Percentiles rank a stretch among this genome's conserved stretches.
These are phyloP conservation scores for Tetragonia tetragonoides DNA, from an alignment of 148 eudicot genomes.

Conservation along the genomic window DNA sequence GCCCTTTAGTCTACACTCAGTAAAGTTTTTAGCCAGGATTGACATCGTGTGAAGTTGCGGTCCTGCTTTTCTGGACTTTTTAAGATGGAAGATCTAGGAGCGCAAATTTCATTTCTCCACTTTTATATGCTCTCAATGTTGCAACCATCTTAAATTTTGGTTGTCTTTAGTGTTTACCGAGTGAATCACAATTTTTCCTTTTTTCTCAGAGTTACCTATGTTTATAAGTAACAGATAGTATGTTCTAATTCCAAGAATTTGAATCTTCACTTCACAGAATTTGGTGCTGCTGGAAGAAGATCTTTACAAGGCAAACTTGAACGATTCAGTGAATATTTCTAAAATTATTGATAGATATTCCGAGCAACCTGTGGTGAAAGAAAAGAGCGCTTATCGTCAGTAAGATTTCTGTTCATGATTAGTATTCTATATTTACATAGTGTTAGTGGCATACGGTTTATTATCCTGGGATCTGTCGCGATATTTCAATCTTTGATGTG, in stretches of 20 bases:
- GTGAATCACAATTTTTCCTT: neutral
- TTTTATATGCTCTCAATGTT: neutral
- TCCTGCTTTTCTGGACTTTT: neutral
- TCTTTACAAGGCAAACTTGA: slow-evolving; percentile 44
- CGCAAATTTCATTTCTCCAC: neutral
- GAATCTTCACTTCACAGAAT: slow-evolving; percentile 44
- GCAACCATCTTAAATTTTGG: neutral
- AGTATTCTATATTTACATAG: neutral
- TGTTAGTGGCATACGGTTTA: neutral
- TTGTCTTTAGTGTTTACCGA: neutral
- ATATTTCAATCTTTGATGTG: neutral
- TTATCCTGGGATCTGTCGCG: neutral
- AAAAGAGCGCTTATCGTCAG: slow-evolving; percentile 61
- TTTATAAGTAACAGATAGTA: neutral
- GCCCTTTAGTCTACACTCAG: no score
- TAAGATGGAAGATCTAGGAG: no score
- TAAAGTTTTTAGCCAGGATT: neutral
- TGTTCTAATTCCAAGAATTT: neutral
- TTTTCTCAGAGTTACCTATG: neutral
- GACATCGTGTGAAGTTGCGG: neutral
- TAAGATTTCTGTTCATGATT: slow-evolving; percentile 25
- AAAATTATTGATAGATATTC: slow-evolving; percentile 50
- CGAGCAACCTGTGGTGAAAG: slow-evolving; percentile 61
- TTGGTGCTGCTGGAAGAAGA: slow-evolving; percentile 60
- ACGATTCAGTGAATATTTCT: slow-evolving; percentile 44